A percentile compares a stretch with the other conserved stretches of the same genome.
Evolutionary conservation across 2,329 filamentous ascomycete species (phyloP).

Genomic region (Talaromyces sp.): DNA sequence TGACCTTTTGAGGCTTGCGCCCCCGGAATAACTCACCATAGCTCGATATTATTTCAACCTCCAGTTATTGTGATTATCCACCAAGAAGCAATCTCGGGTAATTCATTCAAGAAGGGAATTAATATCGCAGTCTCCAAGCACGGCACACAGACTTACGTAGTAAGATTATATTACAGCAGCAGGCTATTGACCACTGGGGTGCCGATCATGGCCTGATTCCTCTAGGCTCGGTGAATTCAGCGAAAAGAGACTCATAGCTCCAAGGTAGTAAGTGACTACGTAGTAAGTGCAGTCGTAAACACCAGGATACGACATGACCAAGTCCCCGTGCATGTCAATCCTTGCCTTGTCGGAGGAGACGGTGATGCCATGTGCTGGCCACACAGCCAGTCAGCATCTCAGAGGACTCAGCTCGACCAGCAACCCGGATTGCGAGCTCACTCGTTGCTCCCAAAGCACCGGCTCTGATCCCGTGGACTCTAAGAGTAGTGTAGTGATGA

Average conservation of each 20-base stretch:
- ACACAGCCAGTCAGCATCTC: not conserved
- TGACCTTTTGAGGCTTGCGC: not conserved
- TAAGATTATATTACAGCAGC: not conserved
- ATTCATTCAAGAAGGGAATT: not conserved
- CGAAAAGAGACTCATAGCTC: not conserved
- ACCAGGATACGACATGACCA: not conserved
- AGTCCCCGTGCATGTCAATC: conserved; percentile 1
- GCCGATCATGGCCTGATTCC: conserved; percentile 5
- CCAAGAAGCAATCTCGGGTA: conserved; percentile 3
- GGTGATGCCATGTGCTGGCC: conserved; percentile 4
- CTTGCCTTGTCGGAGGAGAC: conserved; percentile 4
- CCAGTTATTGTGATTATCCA: not conserved
- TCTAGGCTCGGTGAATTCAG: not conserved
- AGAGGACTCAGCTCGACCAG: not conserved
- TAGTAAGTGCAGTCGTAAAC: too few relatives aligned
- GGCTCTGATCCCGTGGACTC: not conserved
- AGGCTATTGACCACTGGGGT: not conserved
- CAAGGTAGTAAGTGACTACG: too few relatives aligned
- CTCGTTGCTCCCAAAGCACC: not conserved
- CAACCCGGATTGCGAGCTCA: not conserved
- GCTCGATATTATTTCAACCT: not conserved
- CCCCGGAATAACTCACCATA: not conserved
- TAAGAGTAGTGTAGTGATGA: not conserved
- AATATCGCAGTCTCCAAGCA: not conserved
- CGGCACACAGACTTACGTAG: not conserved